Evolutionary conservation across 208 protist species (phyloP), one percentile per base, ranked within the genome.

Genomic region (Plasmodiophora brassicae): DNA sequence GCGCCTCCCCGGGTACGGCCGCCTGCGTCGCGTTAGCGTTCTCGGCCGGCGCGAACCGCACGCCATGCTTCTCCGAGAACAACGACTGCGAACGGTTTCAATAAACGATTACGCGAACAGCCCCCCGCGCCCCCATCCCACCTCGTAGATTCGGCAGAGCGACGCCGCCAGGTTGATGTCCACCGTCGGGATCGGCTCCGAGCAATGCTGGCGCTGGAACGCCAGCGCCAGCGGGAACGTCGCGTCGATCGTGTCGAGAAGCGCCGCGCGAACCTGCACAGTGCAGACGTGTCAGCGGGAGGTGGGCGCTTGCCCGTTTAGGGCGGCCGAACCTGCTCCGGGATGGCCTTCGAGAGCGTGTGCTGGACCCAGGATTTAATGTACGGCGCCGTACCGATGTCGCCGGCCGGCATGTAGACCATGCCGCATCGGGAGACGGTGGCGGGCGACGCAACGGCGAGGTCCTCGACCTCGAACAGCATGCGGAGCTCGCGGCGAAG

Each of bases 381-480:
- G 46, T 95, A 92, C 1, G 96, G 94, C n/a, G 88, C 88, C 95
- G 96, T 98, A 43, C 96, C 96, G 71, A 98, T 90, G 85, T 98
- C 95, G 25, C 90, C 89, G 1, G 94, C 90, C 85, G 97, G 94
- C 1, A 98, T 94, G 90, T 97, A 99, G 41, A 99, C 97, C 96
- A 99, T 99, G 85, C 97, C 98, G 89, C 97, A 98, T 32, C 98
- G 94, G 22, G 95, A 98, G 41, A 99, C 97, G 54, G 98, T 99
- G 28, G 98, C 98, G 1, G 97, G 98, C 39, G 97, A 99, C 1
- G 98, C 98, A 5, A 98, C 96, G 46, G 95, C 92, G 0, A 99
- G 93, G 91, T 99, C 97, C 89, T 98, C 96, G 43, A 99, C 97
- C 91, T 99, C 98, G 90, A 99, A 99, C 92, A 99, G 96, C 89